Base-by-base conservation (phyloP, 495 filamentous ascomycete species). In the Penicillium cataractarum region DNA sequence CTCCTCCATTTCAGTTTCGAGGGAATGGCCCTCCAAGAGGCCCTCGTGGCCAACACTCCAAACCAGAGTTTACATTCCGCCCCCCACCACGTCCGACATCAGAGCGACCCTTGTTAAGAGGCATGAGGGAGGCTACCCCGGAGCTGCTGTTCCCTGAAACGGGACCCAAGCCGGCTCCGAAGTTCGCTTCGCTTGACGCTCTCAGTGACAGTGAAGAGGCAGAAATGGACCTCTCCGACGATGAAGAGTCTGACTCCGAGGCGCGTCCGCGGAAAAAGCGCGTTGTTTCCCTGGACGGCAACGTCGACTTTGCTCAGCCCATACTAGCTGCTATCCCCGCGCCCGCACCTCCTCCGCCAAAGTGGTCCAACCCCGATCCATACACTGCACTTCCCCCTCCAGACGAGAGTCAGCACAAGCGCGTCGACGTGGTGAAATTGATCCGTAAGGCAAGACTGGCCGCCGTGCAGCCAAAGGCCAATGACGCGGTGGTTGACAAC, bases 351-450 rank as follows among this genome's bases (percentile, higher is more conserved):
- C 68, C 39, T 15, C 31, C 62, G 59, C 73, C 92, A 0, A 90
- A 88, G 73, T 97, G 93, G 93, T 96, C 92, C 1, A 97, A 97
- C 66, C 92, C 93, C 4, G 93, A 97, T 74, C 92, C 92, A 0
- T 97, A 97, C 75, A 95, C 90, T 4, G 88, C 81, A 3, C 77
- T 95, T 8, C 93, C 93, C 6, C 91, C 91, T 7, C 82, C 86
- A 0, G 88, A 90, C 66, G 85, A 83, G 65, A 81, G 70, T 42
- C 80, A 83, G 39, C 78, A 79, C 19, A 92, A 92, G 68, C 90
- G 87, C 71, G 87, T 89, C 64, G 91, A 96, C 61, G 87, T 96
- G 31, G 90, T 97, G 27, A 88, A 93, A 64, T 70, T 95, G 55
- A 97, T 97, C 65, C 87, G 92, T 64, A 97, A 96, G 64, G 90